Evolutionary conservation across 1,139 yeast genomes (phyloP).

Genomic region (Blastobotrys apis): DNA sequence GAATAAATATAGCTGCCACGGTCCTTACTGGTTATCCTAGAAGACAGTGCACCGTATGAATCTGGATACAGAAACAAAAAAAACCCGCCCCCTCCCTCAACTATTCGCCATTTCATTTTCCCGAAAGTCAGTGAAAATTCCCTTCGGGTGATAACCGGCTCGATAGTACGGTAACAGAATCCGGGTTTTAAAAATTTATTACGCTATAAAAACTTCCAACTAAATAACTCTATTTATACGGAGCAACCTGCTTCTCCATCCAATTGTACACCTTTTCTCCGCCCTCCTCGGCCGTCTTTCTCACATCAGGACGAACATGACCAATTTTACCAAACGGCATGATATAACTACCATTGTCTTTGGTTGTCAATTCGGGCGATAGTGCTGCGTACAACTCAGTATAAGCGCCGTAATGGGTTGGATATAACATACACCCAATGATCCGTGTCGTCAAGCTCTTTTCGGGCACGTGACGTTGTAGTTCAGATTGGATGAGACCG

Average conservation of each 20-base stretch:
- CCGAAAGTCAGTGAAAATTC: no score
- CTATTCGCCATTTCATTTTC: no score
- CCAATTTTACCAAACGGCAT: constrained; percentile 34
- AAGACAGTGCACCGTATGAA: no score
- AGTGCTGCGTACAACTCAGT: constrained; percentile 42
- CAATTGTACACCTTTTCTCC: constrained; percentile 1
- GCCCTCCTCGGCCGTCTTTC: neutral
- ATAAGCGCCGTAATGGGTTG: constrained; percentile 39
- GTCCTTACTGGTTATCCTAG: no score
- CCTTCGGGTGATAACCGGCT: no score
- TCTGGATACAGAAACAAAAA: no score
- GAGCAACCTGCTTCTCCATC: neutral
- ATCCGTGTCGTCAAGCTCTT: constrained; percentile 1
- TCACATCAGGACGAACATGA: constrained; percentile 1
- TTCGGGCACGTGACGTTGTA: constrained; percentile 39
- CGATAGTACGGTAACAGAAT: no score
- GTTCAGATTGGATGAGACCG: constrained; percentile 43
- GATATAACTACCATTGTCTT: constrained; percentile 35
- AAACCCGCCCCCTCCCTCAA: no score
- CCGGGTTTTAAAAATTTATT: no score
- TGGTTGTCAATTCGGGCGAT: constrained; percentile 35
- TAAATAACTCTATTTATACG: no score
- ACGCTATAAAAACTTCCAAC: no score
- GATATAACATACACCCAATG: neutral
- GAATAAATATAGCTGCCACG: no score